Evolutionary conservation across 2,329 filamentous ascomycete genomes (phyloP).

Genomic region (Colletotrichum salicis): DNA sequence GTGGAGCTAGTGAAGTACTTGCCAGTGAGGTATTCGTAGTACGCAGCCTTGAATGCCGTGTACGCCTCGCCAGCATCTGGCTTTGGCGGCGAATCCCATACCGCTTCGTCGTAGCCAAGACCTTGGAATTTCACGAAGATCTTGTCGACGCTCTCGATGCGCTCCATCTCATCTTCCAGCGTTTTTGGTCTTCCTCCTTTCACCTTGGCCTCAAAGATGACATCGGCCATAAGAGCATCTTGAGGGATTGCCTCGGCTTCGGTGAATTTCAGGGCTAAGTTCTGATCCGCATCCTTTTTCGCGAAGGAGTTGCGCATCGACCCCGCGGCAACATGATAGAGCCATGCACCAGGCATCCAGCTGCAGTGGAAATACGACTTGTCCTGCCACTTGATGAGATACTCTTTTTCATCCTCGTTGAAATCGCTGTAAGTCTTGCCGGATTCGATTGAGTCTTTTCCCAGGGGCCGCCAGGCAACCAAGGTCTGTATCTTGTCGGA

Average conservation of each 20-base stretch:
- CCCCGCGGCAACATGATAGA: slow-evolving; percentile 74
- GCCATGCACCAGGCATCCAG: slow-evolving; percentile 93
- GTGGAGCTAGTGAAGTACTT: slow-evolving; percentile 72
- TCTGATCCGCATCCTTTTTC: slow-evolving; percentile 71
- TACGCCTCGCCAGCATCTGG: slow-evolving; percentile 74
- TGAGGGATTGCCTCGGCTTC: slow-evolving; percentile 85
- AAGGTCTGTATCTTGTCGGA: slow-evolving; percentile 78
- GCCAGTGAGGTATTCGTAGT: slow-evolving; percentile 85
- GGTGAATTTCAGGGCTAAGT: slow-evolving; percentile 68
- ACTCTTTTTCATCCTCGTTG: slow-evolving; percentile 82
- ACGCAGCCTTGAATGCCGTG: slow-evolving; percentile 83
- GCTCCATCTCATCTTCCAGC: slow-evolving; percentile 72
- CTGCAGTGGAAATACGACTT: slow-evolving; percentile 83
- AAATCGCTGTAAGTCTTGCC: slow-evolving; percentile 64
- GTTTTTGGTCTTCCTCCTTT: slow-evolving; percentile 47
- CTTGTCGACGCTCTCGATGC: slow-evolving; percentile 77
- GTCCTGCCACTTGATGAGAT: slow-evolving; percentile 87
- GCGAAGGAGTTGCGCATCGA: slow-evolving; percentile 80
- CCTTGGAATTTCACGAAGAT: slow-evolving; percentile 93
- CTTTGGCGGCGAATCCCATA: slow-evolving; percentile 86
- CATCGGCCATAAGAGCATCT: slow-evolving; percentile 85
- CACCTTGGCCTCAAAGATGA: slow-evolving; percentile 76
- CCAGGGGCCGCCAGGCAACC: slow-evolving; percentile 85
- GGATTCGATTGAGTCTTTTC: slow-evolving; percentile 63
- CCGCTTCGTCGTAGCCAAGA: slow-evolving; percentile 86